Evolutionary conservation across 1,139 yeast genomes (phyloP).

Genomic region (Pneumocystis wakefieldiae): DNA sequence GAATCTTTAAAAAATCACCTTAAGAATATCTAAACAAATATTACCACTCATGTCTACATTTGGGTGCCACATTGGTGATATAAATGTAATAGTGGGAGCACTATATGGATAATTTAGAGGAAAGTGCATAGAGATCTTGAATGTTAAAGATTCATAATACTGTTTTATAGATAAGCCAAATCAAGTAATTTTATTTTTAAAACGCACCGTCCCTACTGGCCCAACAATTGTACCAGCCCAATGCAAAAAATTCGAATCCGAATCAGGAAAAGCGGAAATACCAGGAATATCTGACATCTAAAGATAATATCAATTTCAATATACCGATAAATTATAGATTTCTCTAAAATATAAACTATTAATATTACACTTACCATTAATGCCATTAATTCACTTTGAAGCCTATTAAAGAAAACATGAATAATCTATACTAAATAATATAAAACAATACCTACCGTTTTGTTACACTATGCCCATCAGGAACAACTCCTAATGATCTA

Average conservation of each 20-base stretch:
- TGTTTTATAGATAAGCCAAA: constrained; percentile 5
- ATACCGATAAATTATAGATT: background rate
- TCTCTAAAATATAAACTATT: background rate
- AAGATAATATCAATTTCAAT: background rate
- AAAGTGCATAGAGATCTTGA: constrained; percentile 39
- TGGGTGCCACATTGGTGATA: constrained; percentile 59
- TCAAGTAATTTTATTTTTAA: constrained; percentile 3
- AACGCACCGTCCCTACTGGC: constrained; percentile 36
- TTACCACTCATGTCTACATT: constrained; percentile 54
- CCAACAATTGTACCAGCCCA: constrained; percentile 55
- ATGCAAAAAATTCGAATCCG: constrained; percentile 37
- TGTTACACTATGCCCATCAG: background rate
- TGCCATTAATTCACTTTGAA: background rate
- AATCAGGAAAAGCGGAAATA: constrained; percentile 38
- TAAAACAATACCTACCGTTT: background rate
- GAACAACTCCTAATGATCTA: background rate
- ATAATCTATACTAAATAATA: background rate
- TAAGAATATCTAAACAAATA: constrained; percentile 39
- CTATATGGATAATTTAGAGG: constrained; percentile 47
- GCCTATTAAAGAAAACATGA: background rate
- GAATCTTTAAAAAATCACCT: constrained; percentile 13
- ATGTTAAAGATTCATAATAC: constrained; percentile 42
- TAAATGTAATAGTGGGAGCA: constrained; percentile 47
- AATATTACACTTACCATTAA: background rate
- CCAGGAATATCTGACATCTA: constrained; percentile 37